phyloP scores from a whole-genome alignment of 495 filamentous ascomycete species.

The Glarea lozoyensis region DNA sequence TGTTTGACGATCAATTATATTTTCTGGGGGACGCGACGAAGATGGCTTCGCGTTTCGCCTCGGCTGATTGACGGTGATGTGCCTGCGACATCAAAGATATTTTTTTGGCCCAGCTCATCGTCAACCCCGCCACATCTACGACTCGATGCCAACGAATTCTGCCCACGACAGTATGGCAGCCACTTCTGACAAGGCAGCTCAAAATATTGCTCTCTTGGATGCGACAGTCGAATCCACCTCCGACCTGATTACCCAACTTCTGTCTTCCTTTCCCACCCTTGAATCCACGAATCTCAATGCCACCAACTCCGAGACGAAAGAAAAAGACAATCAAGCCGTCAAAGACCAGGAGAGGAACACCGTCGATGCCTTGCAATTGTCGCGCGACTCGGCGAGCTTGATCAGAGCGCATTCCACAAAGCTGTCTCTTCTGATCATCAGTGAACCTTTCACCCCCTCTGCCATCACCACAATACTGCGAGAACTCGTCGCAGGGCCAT shows the following conservation, averaged over 20 bases:
- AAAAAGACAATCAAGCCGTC: neutral
- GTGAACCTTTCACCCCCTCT: conserved; percentile 70
- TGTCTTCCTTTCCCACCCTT: too few species aligned
- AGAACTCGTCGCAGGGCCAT: conserved; percentile 52
- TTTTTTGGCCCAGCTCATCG: too few species aligned
- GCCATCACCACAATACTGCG: conserved; percentile 60
- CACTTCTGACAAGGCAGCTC: neutral
- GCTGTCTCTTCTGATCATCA: conserved; percentile 75
- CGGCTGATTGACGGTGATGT: too few species aligned
- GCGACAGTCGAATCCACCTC: conserved; percentile 22
- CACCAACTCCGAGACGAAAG: conserved; percentile 20
- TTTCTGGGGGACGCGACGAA: too few species aligned
- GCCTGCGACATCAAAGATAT: too few species aligned
- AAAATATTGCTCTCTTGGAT: conserved; percentile 29
- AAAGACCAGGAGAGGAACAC: conserved; percentile 10
- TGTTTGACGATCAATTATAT: too few species aligned
- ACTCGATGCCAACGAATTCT: neutral
- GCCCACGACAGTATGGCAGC: neutral
- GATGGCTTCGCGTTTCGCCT: too few species aligned
- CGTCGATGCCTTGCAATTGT: conserved; percentile 47
- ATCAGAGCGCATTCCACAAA: conserved; percentile 80
- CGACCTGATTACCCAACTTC: conserved; percentile 21
- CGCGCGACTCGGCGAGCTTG: conserved; percentile 54
- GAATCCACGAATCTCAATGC: conserved; percentile 15
- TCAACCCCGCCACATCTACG: neutral